phyloP scores from a whole-genome alignment of 2,329 filamentous ascomycete species.

The Rutstroemia sp. region DNA sequence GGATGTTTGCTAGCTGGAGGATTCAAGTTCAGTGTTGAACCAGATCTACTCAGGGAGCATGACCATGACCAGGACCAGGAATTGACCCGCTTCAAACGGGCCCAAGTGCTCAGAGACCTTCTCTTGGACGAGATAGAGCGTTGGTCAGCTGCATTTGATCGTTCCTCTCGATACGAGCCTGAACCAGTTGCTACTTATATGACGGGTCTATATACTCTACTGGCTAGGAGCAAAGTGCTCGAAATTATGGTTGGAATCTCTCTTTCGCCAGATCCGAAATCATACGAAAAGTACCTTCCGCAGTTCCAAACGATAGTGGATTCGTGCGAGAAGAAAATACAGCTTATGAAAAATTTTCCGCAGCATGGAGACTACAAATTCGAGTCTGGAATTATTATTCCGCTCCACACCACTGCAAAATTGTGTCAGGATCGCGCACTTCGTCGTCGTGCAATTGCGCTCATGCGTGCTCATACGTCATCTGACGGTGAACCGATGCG shows the following conservation, averaged over 20 bases:
- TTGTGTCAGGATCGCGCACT: not conserved
- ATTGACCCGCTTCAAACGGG: not conserved
- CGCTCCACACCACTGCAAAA: not conserved
- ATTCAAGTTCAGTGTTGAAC: not conserved
- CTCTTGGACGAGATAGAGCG: not conserved
- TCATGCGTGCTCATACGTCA: not conserved
- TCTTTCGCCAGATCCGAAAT: not conserved
- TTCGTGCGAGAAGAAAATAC: not conserved
- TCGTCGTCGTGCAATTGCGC: not conserved
- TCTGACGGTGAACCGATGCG: not conserved
- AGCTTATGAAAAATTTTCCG: not conserved
- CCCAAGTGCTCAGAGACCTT: not conserved
- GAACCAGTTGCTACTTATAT: not conserved
- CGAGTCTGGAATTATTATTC: not conserved
- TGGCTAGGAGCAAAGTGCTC: not conserved
- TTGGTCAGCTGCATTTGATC: not conserved
- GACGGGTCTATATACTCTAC: not conserved
- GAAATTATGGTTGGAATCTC: not conserved
- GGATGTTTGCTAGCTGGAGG: conserved; percentile 3
- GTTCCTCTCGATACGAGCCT: not conserved
- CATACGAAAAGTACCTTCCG: not conserved
- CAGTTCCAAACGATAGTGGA: not conserved
- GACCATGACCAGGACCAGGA: not conserved
- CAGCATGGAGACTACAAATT: conserved; percentile 3
- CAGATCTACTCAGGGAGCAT: not conserved